Conservation (phyloP, 805 yeast species). For the Monosporozyma unispora region DNA sequence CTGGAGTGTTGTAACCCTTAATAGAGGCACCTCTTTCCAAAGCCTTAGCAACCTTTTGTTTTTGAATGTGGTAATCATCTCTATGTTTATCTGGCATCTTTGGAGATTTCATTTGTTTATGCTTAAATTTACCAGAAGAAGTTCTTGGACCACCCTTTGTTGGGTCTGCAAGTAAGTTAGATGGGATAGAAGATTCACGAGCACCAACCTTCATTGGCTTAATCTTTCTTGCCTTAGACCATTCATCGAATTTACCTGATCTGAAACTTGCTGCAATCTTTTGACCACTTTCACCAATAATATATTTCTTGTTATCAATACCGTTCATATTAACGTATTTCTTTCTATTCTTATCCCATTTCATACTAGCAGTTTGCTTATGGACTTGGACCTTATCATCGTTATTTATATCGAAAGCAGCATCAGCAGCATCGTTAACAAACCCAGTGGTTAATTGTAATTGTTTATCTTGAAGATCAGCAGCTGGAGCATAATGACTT, state of each 20-base stretch:
- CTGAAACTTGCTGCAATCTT: slow-evolving; percentile 83
- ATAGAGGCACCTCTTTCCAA: slow-evolving; percentile 62
- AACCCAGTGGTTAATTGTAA: slow-evolving; percentile 51
- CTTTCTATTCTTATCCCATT: slow-evolving; percentile 92
- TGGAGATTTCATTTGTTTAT: slow-evolving; percentile 70
- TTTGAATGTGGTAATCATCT: slow-evolving; percentile 76
- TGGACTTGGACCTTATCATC: slow-evolving; percentile 63
- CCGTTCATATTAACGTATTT: slow-evolving; percentile 77
- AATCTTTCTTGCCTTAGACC: slow-evolving; percentile 69
- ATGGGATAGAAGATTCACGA: slow-evolving; percentile 34
- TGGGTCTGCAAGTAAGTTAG: slow-evolving; percentile 29
- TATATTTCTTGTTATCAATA: slow-evolving; percentile 67
- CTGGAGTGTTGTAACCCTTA: slow-evolving; percentile 48
- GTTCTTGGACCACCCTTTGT: slow-evolving; percentile 9
- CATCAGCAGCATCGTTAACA: slow-evolving; percentile 73
- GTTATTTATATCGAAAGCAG: slow-evolving; percentile 77
- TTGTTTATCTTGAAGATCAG: slow-evolving; percentile 76
- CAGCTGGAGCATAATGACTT: slow-evolving; percentile 81
- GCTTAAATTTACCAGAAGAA: slow-evolving; percentile 51
- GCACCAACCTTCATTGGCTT: slow-evolving; percentile 49
- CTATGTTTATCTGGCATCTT: slow-evolving; percentile 82
- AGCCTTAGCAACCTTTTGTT: slow-evolving; percentile 75
- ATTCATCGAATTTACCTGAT: slow-evolving; percentile 84
- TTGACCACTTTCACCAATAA: slow-evolving; percentile 91
- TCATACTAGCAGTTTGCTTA: slow-evolving; percentile 57